phyloP scores from a whole-genome alignment of 306 rosid species.

The Quercus bicolor region DNA sequence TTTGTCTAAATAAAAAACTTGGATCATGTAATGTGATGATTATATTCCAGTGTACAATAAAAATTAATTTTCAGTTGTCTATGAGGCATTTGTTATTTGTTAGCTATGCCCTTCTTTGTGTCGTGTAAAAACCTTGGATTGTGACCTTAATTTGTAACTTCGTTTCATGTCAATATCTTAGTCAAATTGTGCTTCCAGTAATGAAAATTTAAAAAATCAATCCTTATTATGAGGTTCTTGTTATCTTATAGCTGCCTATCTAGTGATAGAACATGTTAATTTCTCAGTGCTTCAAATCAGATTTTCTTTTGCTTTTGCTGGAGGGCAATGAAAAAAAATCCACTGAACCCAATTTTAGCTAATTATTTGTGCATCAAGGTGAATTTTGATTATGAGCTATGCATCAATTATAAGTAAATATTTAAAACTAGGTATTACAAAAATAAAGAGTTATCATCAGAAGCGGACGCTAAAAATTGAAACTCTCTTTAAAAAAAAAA shows the following conservation, averaged over 20 bases:
- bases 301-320: too few species aligned
- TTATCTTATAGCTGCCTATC: background rate
- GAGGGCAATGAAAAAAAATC: too few species aligned
- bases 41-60: background rate
- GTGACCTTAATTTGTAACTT: background rate
- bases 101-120: background rate
- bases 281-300: too few species aligned
- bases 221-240: background rate
- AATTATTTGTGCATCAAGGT: too few species aligned
- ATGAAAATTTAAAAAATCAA: background rate
- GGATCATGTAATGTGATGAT: background rate
- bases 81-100: background rate
- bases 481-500: too few species aligned
- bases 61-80: background rate
- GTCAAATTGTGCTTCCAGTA: background rate
- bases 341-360: too few species aligned
- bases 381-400: too few species aligned
- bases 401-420: too few species aligned
- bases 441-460: too few species aligned
- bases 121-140: background rate
- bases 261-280: background rate
- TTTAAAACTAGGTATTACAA: too few species aligned
- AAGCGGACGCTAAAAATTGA: too few species aligned
- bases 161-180: background rate
- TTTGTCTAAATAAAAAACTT: constrained; percentile 32